Evolutionary conservation across 352 stramenopile genomes (phyloP), one percentile per base, ranked within the genome.

Genomic region (Pseudoperonospora humuli): DNA sequence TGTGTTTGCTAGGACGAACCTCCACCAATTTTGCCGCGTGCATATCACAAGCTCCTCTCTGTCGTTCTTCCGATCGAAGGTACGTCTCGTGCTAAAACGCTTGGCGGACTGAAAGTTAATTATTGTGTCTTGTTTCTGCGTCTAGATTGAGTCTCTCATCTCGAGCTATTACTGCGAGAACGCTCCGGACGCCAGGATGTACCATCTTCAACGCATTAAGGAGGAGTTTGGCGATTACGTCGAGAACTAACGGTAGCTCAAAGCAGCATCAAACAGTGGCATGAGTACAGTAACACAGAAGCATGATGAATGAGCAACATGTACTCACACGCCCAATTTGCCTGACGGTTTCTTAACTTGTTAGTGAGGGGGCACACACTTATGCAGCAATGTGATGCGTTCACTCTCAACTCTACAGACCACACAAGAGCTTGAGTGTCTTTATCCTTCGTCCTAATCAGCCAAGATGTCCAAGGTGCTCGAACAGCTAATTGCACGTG

Each of bases 401-500:
- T 23, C 21, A 48, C 38, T 54, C 3, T 52, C 19, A 41, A 45
- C n/a, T n/a, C n/a, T n/a, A n/a, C n/a, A 27, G 23, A 18, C 28
- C 19, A 25, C 10, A 9, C 9, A 45, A 42, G 26, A 31, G 13
- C 26, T 7, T 17, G 24, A 21, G 4, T 11, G 28, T 34, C 23
- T 26, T 29, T 33, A 15, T 17, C 1, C 0, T 41, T 35, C 26
- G 10, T 7, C 26, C 11, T 49, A 20, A 25, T 18, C 15, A 21
- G 25, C 1, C 29, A 31, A 1, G 23, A 87, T 87, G 78, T 90
- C 91, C 15, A 97, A 97, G 67, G 88, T 97, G 21, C 68, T 98
- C 4, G 95, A 98, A 69, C 86, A 96, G 50, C 68, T 98, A 19
- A 95, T 98, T 40, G 95, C 94, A 15, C 84, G 95, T n/a, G 95